A percentile compares a stretch with the other conserved stretches of the same genome.
phyloP scores from a whole-genome alignment of 805 yeast species.

The Yarrowia phangngaensis region DNA sequence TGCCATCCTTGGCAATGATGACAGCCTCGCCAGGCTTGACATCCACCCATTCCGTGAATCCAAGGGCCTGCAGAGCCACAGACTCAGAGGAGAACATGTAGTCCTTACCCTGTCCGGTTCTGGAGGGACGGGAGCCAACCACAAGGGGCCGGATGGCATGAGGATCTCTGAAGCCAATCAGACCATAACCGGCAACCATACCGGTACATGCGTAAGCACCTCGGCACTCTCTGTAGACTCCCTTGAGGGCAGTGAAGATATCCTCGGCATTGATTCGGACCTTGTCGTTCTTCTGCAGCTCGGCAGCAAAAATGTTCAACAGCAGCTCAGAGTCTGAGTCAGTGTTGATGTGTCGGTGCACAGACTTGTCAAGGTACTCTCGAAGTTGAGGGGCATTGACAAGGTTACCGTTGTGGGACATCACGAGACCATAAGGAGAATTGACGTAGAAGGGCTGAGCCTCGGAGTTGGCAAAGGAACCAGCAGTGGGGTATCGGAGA shows the following conservation, averaged over 20 bases:
- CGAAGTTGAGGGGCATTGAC: conserved; percentile 79
- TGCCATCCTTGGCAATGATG: conserved; percentile 73
- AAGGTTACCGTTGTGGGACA: conserved; percentile 92
- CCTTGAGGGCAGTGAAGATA: conserved; percentile 78
- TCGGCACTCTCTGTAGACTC: conserved; percentile 73
- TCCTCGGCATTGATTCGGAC: conserved; percentile 89
- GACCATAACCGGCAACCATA: conserved; percentile 92
- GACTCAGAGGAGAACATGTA: conserved; percentile 95
- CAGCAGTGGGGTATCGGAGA: conserved; percentile 95
- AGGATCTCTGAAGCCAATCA: conserved; percentile 95
- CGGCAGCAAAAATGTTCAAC: conserved; percentile 85
- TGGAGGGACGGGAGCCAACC: conserved; percentile 72
- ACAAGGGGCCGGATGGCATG: conserved; percentile 91
- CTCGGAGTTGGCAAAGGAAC: conserved; percentile 90
- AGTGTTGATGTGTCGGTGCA: conserved; percentile 95
- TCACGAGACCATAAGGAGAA: conserved; percentile 88
- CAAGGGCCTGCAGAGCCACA: conserved; percentile 90
- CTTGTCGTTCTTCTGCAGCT: conserved; percentile 85
- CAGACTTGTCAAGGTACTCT: conserved; percentile 81
- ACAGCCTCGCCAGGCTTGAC: conserved; percentile 95
- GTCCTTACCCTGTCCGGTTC: conserved; percentile 63
- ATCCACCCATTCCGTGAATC: conserved; percentile 74
- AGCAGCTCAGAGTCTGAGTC: conserved; percentile 93
- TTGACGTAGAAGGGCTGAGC: conserved; percentile 99
- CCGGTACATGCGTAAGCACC: conserved; percentile 98